These are phyloP conservation scores for Caryopteris hybrid DNA, from an alignment of 305 asterid genomes.

Conservation along the genomic window DNA sequence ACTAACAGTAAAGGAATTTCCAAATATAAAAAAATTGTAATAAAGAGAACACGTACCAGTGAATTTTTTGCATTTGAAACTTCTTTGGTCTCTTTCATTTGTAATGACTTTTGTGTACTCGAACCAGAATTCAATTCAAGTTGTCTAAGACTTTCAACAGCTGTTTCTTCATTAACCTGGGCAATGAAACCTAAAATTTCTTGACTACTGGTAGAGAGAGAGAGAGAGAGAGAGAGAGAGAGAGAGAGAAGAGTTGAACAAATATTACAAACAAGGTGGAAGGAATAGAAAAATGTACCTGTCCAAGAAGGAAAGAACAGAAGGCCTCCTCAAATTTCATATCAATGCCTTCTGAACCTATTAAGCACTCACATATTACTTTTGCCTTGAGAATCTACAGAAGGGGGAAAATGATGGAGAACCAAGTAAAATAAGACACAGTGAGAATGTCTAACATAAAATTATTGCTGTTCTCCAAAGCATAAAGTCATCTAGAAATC, in stretches of 20 bases:
- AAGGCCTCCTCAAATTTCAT: conserved; percentile 92
- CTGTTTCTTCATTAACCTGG: conserved; percentile 88
- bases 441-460: background rate
- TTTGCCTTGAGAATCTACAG: conserved; percentile 79
- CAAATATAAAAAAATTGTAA: background rate
- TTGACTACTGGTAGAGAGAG: conserved; percentile 10
- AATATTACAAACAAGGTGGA: conserved; percentile 10
- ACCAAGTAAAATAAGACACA: conserved; percentile 7
- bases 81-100: conserved; percentile 53
- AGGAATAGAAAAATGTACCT: conserved; percentile 46
- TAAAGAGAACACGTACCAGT: conserved; percentile 50
- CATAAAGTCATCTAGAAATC: conserved; percentile 8
- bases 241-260: background rate
- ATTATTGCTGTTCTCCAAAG: background rate
- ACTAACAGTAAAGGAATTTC: background rate
- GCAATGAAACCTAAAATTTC: conserved; percentile 19
- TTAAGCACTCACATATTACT: conserved; percentile 76
- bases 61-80: conserved; percentile 53
- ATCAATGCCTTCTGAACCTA: conserved; percentile 87
- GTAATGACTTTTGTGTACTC: conserved; percentile 48
- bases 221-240: background rate
- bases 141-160: conserved; percentile 70
- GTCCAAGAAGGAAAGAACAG: conserved; percentile 94
- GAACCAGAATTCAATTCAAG: conserved; percentile 51
- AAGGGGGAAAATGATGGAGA: conserved; percentile 7